Percentiles rank a stretch among this genome's conserved stretches.
phyloP scores from a whole-genome alignment of 148 eudicot genomes.

The Polygonum maritimum region DNA sequence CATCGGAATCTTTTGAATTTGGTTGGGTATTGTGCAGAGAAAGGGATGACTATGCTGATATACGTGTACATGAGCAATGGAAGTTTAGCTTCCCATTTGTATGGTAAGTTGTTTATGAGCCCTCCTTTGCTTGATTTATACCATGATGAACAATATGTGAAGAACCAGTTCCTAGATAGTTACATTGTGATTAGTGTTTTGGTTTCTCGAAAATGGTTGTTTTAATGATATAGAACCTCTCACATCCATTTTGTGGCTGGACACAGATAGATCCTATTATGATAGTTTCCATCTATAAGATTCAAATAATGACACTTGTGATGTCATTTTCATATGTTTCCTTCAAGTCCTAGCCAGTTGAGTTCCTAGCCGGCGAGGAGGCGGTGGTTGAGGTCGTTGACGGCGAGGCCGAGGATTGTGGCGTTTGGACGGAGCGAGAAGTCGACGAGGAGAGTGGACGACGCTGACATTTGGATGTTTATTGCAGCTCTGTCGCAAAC shows the following conservation, averaged over 20 bases:
- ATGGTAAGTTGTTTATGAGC: constrained; percentile 40
- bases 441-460: too few relatives aligned
- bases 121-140: neutral
- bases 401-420: too few relatives aligned
- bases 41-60: constrained; percentile 78
- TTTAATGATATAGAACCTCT: neutral
- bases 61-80: constrained; percentile 91
- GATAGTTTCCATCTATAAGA: neutral
- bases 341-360: neutral
- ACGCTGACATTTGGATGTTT: too few relatives aligned
- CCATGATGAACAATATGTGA: neutral
- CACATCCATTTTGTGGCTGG: neutral
- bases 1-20: constrained; percentile 93
- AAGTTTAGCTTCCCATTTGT: constrained; percentile 82
- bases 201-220: neutral
- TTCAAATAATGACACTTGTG: neutral
- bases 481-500: too few relatives aligned
- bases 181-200: neutral
- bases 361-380: too few relatives aligned
- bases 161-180: neutral
- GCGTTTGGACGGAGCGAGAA: too few relatives aligned
- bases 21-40: constrained; percentile 91
- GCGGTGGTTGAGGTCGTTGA: too few relatives aligned
- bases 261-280: neutral
- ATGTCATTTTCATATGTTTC: neutral